Evolutionary conservation across 2,329 filamentous ascomycete species (phyloP).

Genomic region (Aspergillus pseudoterreus): DNA sequence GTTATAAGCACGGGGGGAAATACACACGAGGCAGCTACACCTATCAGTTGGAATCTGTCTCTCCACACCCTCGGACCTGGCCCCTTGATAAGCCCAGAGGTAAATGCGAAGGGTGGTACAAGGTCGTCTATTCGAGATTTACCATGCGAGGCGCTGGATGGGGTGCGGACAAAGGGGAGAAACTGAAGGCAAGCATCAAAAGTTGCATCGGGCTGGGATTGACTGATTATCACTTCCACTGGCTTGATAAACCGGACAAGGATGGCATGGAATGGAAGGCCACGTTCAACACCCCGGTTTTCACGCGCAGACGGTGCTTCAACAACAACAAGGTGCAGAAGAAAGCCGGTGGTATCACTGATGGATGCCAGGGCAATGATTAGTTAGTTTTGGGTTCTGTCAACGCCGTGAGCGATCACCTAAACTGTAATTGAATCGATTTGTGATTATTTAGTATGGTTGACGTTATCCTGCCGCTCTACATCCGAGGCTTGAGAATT

Average conservation of each 20-base stretch:
- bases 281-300: conserved; percentile 4
- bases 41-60: neutral
- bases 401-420: too few species aligned
- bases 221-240: too few species aligned
- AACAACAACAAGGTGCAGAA: conserved; percentile 4
- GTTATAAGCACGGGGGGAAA: neutral
- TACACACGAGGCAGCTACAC: neutral
- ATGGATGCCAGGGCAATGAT: conserved; percentile 2
- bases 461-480: neutral
- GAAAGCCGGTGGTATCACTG: neutral
- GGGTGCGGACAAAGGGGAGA: conserved; percentile 2
- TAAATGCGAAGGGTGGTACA: neutral
- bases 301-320: neutral
- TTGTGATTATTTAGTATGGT: too few species aligned
- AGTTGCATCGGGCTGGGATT: too few species aligned
- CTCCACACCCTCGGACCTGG: neutral
- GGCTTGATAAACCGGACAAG: neutral
- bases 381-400: neutral
- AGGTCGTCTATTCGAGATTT: neutral
- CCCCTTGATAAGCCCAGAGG: neutral
- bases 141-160: neutral
- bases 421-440: too few species aligned
- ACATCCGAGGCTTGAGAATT: neutral
- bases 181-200: too few species aligned
- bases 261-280: conserved; percentile 9